Evolutionary conservation across 441 rosid species (phyloP).

Genomic region (Aquilaria agallochum): DNA sequence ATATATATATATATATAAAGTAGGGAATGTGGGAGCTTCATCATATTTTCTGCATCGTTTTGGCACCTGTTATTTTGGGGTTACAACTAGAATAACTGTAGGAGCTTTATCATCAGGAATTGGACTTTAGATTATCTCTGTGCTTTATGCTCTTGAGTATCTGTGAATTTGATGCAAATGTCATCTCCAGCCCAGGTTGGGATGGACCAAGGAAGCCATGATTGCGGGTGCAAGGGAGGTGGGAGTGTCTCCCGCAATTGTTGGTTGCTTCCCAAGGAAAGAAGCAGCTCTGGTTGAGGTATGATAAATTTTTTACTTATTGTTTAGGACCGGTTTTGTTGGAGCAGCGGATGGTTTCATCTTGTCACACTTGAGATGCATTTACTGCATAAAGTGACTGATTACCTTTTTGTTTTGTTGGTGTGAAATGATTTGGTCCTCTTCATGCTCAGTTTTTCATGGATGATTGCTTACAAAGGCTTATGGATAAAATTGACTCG

Average conservation of each 20-base stretch:
- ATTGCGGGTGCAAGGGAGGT: conserved; percentile 86
- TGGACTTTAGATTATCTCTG: background rate
- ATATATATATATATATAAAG: no score
- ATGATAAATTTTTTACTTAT: conserved; percentile 5
- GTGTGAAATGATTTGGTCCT: background rate
- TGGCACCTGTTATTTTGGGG: no score
- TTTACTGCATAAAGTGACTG: background rate
- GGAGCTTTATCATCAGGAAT: background rate
- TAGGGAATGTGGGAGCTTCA: background rate
- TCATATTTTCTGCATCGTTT: background rate
- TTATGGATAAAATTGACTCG: conserved; percentile 65
- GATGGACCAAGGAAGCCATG: conserved; percentile 90
- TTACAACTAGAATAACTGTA: background rate
- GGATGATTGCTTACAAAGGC: conserved; percentile 82
- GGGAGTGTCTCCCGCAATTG: conserved; percentile 77
- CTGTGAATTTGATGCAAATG: no score
- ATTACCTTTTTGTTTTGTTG: conserved; percentile 2
- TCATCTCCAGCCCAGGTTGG: conserved; percentile 44
- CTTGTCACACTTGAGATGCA: no score
- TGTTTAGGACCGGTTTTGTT: background rate
- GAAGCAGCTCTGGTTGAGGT: conserved; percentile 93
- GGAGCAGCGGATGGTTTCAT: no score
- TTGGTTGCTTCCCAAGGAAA: conserved; percentile 78
- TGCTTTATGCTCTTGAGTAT: background rate
- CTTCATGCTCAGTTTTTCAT: conserved; percentile 59